Conservation (phyloP, 495 filamentous ascomycete species). For the Xanthoparmelia taractica region DNA sequence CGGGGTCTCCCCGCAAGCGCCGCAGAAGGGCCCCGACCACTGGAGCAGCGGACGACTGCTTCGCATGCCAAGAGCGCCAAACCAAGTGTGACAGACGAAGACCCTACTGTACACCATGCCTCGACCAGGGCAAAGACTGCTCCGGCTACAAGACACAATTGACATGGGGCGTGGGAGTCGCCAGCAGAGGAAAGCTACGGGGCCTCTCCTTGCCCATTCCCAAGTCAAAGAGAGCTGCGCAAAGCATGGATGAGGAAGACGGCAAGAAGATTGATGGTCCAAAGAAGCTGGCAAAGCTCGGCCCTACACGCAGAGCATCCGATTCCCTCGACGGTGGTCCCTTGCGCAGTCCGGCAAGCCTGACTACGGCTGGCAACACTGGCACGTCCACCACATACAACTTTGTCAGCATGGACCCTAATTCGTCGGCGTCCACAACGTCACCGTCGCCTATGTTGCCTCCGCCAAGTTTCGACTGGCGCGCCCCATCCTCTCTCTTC, state of each 20-base stretch:
- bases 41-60: conserved; percentile 92
- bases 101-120: conserved; percentile 91
- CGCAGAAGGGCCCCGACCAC: conserved; percentile 81
- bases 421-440: conserved; percentile 31
- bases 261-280: conserved; percentile 17
- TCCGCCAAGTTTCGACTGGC: conserved; percentile 25
- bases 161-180: conserved; percentile 96
- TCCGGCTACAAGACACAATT: conserved; percentile 95
- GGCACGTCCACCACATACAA: conserved; percentile 37
- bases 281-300: conserved; percentile 19
- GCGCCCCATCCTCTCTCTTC: conserved; percentile 13
- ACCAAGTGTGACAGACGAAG: conserved; percentile 84
- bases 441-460: conserved; percentile 29
- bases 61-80: conserved; percentile 76
- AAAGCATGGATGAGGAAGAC: conserved; percentile 37
- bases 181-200: conserved; percentile 89
- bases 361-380: conserved; percentile 20
- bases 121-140: conserved; percentile 87
- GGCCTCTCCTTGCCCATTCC: conserved; percentile 80
- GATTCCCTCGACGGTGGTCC: conserved; percentile 19
- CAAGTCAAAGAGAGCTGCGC: conserved; percentile 43
- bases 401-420: conserved; percentile 44
- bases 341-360: conserved; percentile 23
- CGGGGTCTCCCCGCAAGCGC: conserved; percentile 59
- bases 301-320: conserved; percentile 19